A percentile compares a stretch with the other conserved stretches of the same genome.
Evolutionary conservation across 768 basidiomycete species (phyloP).

Genomic region (Heimioporus sp.): DNA sequence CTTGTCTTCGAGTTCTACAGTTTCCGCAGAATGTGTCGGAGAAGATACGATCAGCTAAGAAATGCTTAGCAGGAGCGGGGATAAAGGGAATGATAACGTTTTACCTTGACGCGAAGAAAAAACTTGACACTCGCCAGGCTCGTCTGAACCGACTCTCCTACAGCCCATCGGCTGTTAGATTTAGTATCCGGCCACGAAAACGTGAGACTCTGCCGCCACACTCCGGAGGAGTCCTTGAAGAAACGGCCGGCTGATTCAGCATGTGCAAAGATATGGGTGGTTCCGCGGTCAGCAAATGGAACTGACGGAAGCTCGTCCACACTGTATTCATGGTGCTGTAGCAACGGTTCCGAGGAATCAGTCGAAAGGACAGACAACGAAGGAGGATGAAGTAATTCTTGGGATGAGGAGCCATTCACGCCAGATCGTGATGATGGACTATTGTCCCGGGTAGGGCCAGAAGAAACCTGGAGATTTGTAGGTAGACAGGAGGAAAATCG

Average conservation of each 20-base stretch:
- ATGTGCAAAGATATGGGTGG: conserved; percentile 53
- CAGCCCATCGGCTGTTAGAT: conserved; percentile 70
- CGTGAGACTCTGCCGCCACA: conserved; percentile 64
- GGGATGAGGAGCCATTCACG: conserved; percentile 16
- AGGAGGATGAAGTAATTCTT: conserved; percentile 18
- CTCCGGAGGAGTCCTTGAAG: conserved; percentile 50
- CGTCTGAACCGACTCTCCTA: conserved; percentile 74
- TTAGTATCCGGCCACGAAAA: conserved; percentile 72
- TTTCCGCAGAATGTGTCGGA: conserved; percentile 49
- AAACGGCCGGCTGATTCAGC: conserved; percentile 61
- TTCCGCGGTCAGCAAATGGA: conserved; percentile 25
- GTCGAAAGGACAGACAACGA: conserved; percentile 23
- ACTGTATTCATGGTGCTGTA: conserved; percentile 16
- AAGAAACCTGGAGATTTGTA: conserved; percentile 26
- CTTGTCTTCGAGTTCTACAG: conserved; percentile 65
- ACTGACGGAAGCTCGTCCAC: conserved; percentile 10
- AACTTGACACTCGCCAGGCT: conserved; percentile 65
- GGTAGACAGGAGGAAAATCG: conserved; percentile 16
- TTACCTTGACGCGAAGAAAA: conserved; percentile 67
- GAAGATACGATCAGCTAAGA: conserved; percentile 47
- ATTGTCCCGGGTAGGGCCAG: conserved; percentile 24
- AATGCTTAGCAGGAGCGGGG: conserved; percentile 13
- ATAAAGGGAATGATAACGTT: conserved; percentile 5
- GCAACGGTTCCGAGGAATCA: conserved; percentile 25
- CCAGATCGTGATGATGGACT: conserved; percentile 6